Percentiles rank a stretch among this genome's conserved stretches.
Conservation (phyloP, 371 early-diverging fungal species). For the Apophysomyces elegans region DNA sequence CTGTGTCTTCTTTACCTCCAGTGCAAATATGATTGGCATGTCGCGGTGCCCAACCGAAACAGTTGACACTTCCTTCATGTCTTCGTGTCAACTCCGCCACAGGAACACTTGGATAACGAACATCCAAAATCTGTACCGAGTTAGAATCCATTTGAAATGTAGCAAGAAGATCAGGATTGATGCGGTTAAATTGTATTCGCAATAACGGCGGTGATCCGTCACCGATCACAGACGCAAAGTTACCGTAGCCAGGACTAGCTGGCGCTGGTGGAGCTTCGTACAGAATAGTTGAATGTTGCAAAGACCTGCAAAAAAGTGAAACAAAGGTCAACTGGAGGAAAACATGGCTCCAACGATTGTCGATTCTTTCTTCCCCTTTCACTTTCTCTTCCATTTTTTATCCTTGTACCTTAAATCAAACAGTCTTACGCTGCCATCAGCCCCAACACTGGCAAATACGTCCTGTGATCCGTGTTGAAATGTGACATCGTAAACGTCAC, state of each 20-base stretch:
- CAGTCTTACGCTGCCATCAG: constrained; percentile 95
- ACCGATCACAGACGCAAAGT: constrained; percentile 30
- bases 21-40: constrained; percentile 66
- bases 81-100: constrained; percentile 72
- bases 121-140: constrained; percentile 79
- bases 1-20: constrained; percentile 57
- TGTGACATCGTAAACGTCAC: constrained; percentile 95
- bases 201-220: constrained; percentile 68
- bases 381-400: neutral
- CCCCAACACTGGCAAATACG: constrained; percentile 96
- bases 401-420: constrained; percentile 84
- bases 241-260: constrained; percentile 34
- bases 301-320: constrained; percentile 44
- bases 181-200: constrained; percentile 83
- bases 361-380: too few relatives aligned
- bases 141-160: constrained; percentile 81
- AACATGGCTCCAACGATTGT: too few relatives aligned
- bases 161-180: constrained; percentile 86
- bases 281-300: constrained; percentile 95
- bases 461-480: constrained; percentile 85
- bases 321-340: neutral
- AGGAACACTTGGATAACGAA: constrained; percentile 86
- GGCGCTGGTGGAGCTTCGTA: constrained; percentile 85
- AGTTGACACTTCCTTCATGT: constrained; percentile 72
- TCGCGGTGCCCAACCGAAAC: constrained; percentile 76